Percentiles rank a stretch among this genome's conserved stretches.
Evolutionary conservation across 306 rosid species (phyloP).

Genomic region (Phaseolus lunatus): DNA sequence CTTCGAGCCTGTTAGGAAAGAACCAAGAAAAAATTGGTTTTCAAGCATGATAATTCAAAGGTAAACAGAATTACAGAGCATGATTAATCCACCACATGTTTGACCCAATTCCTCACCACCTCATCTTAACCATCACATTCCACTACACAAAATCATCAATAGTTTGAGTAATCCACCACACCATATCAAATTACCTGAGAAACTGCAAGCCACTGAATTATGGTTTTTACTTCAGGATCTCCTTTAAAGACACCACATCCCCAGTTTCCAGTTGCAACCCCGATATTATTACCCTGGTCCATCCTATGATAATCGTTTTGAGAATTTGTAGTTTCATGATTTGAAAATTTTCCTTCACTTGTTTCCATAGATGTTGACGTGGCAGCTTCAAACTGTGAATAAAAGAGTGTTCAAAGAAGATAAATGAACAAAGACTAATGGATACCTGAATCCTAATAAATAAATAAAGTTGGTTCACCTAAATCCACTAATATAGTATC

Average conservation of each 20-base stretch:
- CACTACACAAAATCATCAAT: neutral
- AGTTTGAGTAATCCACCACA: neutral
- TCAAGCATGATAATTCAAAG: slow-evolving; percentile 16
- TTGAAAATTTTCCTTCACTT: slow-evolving; percentile 43
- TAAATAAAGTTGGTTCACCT: neutral
- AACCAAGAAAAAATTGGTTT: slow-evolving; percentile 31
- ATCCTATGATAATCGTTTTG: slow-evolving; percentile 41
- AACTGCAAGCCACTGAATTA: slow-evolving; percentile 96
- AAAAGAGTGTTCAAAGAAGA: slow-evolving; percentile 29
- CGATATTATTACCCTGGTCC: slow-evolving; percentile 53
- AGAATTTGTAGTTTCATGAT: slow-evolving; percentile 41
- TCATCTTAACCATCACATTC: neutral
- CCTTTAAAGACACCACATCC: slow-evolving; percentile 99
- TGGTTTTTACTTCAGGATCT: slow-evolving; percentile 87
- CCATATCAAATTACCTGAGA: slow-evolving; percentile 73
- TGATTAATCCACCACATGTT: neutral
- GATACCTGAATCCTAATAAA: neutral
- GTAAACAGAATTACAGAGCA: slow-evolving; percentile 6
- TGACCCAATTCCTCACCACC: neutral
- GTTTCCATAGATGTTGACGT: slow-evolving; percentile 51
- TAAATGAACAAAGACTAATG: slow-evolving; percentile 23
- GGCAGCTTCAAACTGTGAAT: slow-evolving; percentile 49
- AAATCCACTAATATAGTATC: slow-evolving; percentile 27
- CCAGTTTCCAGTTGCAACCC: slow-evolving; percentile 95
- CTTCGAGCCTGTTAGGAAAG: slow-evolving; percentile 71